Base-by-base conservation (phyloP, 1,139 yeast genomes). In the Scheffersomyces quercinus region DNA sequence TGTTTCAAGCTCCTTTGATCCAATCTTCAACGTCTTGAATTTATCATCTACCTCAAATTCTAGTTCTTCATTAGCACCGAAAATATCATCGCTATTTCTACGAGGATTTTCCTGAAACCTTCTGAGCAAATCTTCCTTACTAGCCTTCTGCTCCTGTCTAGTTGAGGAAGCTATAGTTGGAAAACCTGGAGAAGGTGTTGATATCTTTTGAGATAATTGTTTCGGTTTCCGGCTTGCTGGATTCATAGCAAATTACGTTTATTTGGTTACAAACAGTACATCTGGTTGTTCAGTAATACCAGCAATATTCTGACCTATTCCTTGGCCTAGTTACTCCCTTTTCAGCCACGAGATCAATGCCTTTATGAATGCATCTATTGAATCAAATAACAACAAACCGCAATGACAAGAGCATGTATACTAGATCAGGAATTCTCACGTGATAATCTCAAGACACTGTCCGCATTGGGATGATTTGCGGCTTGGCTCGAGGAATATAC, bases 21-120 rank as follows among this genome's bases (percentile, higher is more conserved):
- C 54, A 20, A 64, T 43, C 20, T 57, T 56, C 30, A 64, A 48
- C 8, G 69, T 63, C 36, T 59, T 53, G 51, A 64, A 63, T 31
- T 62, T 66, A 28, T 50, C 53, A 37, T 48, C 53, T 29, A 53
- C 50, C 33, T 49, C 51, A 54, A 45, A 60, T 7, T 53, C 56
- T n/a, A n/a, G 20, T 20, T 46, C 49, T 38, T 53, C 57, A 13
- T 44, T 45, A 15, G 51, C 60, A 2, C 71, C 72, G 54, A 68
- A 67, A 28, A 67, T 60, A 38, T 67, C 69, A 42, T 65, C 67
- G 11, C 49, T 50, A 20, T 49, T 51, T 32, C 58, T 62, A 33
- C 52, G 56, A 35, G 43, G 60, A 35, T 55, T 55, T 38, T 53
- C 56, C 33, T 47, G 54, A 30, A 41, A 53, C 37, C 45, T 48